Base-by-base conservation (phyloP, 2,329 filamentous ascomycete genomes). In the Ploettnerulaceae sp. region DNA sequence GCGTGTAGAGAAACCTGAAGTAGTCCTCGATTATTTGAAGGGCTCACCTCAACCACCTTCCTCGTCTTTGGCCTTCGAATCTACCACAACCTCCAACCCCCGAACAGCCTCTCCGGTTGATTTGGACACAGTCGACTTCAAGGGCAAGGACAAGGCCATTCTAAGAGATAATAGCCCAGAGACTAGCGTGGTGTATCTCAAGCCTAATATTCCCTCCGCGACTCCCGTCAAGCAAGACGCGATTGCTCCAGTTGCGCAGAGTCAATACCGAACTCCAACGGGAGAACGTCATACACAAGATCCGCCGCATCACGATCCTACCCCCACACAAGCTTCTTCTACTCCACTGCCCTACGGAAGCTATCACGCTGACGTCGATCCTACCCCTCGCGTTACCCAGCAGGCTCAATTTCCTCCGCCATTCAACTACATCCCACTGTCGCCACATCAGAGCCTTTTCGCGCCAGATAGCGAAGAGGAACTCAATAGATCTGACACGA, bases 331-430 rank as follows among this genome's bases (percentile, higher is more conserved):
- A 12, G 15, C 41, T 26, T 20, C 7, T 7, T 28, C n/a, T 32
- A 9, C 31, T 20, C 15, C 41, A 7, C 9, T 36, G 31, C 28
- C 41, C 15, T 36, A 35, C 18, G 15, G 14, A 9, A 18, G 15
- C 22, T 21, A 36, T 7, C 25, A 35, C 21, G 21, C 26, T 15
- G 31, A 44, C 15, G 17, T 26, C 32, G 41, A 36, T 17, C 41
- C 41, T 9, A 44, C 41, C n/a, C 41, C 41, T 26, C 41, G 31
- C 8, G 31, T 44, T 21, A 17, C 32, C 15, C 41, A 44, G 32
- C 41, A 44, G 32, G 22, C 22, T 15, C 21, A 24, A 7, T 44
- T 44, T 25, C 41, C 33, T 14, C 2, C 17, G 5, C 15, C 41
- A 14, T 44, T 44, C 24, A 24, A 35, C 5, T 20, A 29, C 11